Evolutionary conservation across 768 basidiomycete species (phyloP).

Genomic region (Asterophora parasitica): DNA sequence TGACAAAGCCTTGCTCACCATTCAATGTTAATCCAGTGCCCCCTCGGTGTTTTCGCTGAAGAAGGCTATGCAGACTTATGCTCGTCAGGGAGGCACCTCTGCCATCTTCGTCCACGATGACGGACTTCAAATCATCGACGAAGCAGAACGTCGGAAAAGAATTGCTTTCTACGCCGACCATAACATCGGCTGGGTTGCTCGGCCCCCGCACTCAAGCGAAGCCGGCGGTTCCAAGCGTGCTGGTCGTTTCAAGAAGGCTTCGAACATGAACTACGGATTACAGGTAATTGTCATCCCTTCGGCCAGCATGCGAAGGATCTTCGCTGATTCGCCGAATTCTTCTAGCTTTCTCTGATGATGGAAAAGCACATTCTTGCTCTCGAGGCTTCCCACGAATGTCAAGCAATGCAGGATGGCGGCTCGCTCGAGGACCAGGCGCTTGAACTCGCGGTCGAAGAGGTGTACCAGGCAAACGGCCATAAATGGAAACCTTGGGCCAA

Average conservation of each 20-base stretch:
- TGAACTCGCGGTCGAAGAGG: constrained; percentile 69
- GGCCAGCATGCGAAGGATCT: not conserved
- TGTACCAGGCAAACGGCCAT: constrained; percentile 50
- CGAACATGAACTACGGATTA: constrained; percentile 82
- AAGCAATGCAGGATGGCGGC: constrained; percentile 33
- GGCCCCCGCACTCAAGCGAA: constrained; percentile 60
- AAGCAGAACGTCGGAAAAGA: constrained; percentile 60
- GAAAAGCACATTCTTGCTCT: constrained; percentile 46
- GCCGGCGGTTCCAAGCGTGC: constrained; percentile 73
- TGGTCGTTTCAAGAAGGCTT: constrained; percentile 88
- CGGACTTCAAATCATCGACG: constrained; percentile 64
- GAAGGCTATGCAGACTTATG: constrained; percentile 88
- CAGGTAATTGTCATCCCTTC: constrained; percentile 24
- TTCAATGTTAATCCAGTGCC: constrained; percentile 35
- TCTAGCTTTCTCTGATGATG: constrained; percentile 60
- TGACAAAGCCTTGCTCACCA: constrained; percentile 12
- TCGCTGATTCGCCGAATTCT: constrained; percentile 3
- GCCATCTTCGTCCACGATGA: constrained; percentile 81
- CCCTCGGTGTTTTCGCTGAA: constrained; percentile 76
- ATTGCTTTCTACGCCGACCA: constrained; percentile 72
- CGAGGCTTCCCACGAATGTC: constrained; percentile 35
- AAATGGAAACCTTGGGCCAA: constrained; percentile 72
- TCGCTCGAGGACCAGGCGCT: constrained; percentile 69
- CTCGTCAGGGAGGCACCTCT: constrained; percentile 82
- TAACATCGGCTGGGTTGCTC: constrained; percentile 80